These are phyloP conservation scores for Salix viminalis DNA, from an alignment of 345 rosid species.

Conservation along the genomic window DNA sequence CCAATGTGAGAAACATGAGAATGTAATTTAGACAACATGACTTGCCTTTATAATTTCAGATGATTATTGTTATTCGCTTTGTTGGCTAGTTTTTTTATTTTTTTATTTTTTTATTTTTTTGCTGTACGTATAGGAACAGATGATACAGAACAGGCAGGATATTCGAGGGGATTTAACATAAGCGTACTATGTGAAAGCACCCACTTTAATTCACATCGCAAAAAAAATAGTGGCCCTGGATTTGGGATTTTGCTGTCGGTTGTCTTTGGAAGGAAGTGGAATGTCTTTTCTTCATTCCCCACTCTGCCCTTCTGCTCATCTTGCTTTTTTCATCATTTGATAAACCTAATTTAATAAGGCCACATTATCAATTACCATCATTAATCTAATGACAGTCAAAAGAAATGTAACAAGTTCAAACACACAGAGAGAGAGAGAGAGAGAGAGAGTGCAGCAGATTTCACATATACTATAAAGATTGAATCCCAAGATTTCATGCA, in stretches of 20 bases:
- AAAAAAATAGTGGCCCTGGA: slow-evolving; percentile 17
- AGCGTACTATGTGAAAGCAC: slow-evolving; percentile 12
- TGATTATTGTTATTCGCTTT: slow-evolving; percentile 9
- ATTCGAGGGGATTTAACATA: slow-evolving; percentile 20
- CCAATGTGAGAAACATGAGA: slow-evolving; percentile 16
- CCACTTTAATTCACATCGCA: slow-evolving; percentile 13
- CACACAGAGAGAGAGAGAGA: no score
- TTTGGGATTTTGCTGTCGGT: slow-evolving; percentile 34
- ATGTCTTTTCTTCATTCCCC: slow-evolving; percentile 16
- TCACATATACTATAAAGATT: neutral
- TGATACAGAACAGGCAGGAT: slow-evolving; percentile 10
- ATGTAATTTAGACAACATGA: slow-evolving; percentile 10
- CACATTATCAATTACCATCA: slow-evolving; percentile 6
- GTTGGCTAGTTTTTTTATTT: slow-evolving; percentile 7
- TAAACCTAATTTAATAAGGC: neutral
- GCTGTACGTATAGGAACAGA: slow-evolving; percentile 23
- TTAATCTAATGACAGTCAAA: slow-evolving; percentile 3
- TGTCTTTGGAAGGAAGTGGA: slow-evolving; percentile 20
- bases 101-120: neutral
- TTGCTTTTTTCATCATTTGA: neutral
- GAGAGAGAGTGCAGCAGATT: no score
- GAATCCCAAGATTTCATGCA: neutral
- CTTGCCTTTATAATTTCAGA: slow-evolving; percentile 29
- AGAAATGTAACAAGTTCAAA: neutral
- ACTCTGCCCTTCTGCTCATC: slow-evolving; percentile 17